Conservation (phyloP, 495 filamentous ascomycete genomes). For the Penicillium angulare region DNA sequence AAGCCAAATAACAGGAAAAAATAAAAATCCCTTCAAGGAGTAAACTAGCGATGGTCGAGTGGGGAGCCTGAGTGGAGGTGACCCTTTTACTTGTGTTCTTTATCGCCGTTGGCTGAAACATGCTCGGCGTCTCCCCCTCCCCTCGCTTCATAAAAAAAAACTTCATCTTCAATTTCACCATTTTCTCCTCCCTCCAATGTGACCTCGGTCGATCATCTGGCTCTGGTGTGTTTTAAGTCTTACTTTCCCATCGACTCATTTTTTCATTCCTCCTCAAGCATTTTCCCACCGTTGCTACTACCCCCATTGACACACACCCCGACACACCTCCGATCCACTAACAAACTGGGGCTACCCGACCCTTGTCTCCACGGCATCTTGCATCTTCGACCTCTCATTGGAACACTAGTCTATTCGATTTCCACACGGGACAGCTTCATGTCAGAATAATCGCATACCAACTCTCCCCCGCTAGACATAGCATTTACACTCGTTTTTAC, state of each 20-base stretch:
- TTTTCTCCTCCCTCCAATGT: no score
- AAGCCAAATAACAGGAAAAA: not conserved
- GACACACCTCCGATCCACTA: not conserved
- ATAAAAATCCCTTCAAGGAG: constrained; percentile 1
- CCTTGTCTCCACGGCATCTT: constrained; percentile 1
- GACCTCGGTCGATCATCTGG: no score
- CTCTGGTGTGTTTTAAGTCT: not conserved
- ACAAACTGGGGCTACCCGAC: constrained; percentile 19
- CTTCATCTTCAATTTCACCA: not conserved
- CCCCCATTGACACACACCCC: not conserved
- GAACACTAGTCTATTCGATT: not conserved
- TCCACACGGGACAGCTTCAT: not conserved
- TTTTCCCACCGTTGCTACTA: no score
- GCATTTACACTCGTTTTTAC: constrained; percentile 5
- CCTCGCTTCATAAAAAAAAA: constrained; percentile 12
- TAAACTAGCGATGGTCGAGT: constrained; percentile 7
- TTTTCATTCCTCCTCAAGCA: not conserved
- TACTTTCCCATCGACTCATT: not conserved
- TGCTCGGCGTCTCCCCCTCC: constrained; percentile 3
- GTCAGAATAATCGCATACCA: not conserved
- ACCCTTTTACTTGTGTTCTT: not conserved
- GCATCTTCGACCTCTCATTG: not conserved
- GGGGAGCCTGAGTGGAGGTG: constrained; percentile 6
- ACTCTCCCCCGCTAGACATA: no score
- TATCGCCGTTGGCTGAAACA: constrained; percentile 9